Percentiles rank a stretch among this genome's conserved stretches.
phyloP scores from a whole-genome alignment of 108 stramenopile species.

The Stephanodiscus minutulus region DNA sequence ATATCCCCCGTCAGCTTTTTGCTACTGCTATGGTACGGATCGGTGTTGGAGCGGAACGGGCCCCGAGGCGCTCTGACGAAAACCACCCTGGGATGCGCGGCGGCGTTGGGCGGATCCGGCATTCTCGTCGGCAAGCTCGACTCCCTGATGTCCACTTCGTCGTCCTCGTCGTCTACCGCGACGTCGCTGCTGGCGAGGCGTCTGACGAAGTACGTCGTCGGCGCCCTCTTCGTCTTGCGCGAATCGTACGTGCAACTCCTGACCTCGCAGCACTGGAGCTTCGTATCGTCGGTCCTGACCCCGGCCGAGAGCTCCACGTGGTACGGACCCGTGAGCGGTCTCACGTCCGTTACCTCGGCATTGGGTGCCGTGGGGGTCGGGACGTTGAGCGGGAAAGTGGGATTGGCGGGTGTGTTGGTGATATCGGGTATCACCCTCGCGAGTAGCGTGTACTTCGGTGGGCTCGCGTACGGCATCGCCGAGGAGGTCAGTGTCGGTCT shows the following conservation, averaged over 20 bases:
- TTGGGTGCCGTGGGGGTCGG: slow-evolving; percentile 46
- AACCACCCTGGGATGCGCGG: slow-evolving; percentile 36
- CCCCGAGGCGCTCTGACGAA: slow-evolving; percentile 27
- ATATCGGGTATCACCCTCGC: slow-evolving; percentile 40
- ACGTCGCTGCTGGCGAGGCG: slow-evolving; percentile 25
- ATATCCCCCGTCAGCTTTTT: slow-evolving; percentile 38
- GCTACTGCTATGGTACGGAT: slow-evolving; percentile 36
- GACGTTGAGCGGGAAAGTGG: slow-evolving; percentile 22
- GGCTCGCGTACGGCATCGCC: slow-evolving; percentile 44
- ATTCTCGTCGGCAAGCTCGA: slow-evolving; percentile 24
- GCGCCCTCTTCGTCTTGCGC: slow-evolving; percentile 47
- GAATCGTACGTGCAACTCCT: slow-evolving; percentile 56
- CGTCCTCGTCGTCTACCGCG: slow-evolving; percentile 9
- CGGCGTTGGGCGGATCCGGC: slow-evolving; percentile 20
- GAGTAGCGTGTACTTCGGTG: slow-evolving; percentile 33
- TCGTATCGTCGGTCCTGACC: slow-evolving; percentile 45
- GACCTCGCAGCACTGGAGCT: slow-evolving; percentile 53
- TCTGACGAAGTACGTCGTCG: slow-evolving; percentile 39
- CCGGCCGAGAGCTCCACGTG: slow-evolving; percentile 46
- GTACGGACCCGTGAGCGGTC: slow-evolving; percentile 55
- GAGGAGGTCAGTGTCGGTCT: slow-evolving; percentile 36
- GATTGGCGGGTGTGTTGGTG: slow-evolving; percentile 38
- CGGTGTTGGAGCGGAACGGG: slow-evolving; percentile 13
- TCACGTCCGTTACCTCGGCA: slow-evolving; percentile 48
- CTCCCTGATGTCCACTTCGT: background rate